Base-by-base conservation (phyloP, 441 rosid genomes). In the Sinapis alba region DNA sequence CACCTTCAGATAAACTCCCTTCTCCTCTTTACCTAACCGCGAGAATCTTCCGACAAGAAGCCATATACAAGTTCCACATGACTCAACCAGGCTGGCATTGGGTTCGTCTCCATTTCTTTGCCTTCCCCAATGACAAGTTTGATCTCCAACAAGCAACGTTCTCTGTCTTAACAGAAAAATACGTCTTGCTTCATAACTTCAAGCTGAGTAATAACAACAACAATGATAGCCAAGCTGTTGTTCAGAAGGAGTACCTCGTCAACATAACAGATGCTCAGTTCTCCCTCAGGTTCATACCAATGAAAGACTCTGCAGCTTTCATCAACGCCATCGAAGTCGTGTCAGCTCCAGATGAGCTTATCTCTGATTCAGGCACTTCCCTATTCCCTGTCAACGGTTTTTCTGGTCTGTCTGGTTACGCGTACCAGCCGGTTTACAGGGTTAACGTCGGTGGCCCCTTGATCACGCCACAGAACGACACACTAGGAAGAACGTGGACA, bases 321-420 rank as follows among this genome's bases (percentile, higher is more conserved):
- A 74, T 92, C 69, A 86, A 90, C 50, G 93, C 89, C 1, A 76
- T 90, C 18, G 98, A 92, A 85, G 80, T 93, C 5, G 87, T 93
- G 47, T 89, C 93, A 0, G 95, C 88, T 2, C 95, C 91, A 0
- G 91, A 83, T 16, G 58, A 24, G 19, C 61, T 82, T 78, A 72
- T 87, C 28, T 8, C 84, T 4, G 89, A 89, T 45, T 56, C 72
- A 30, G 98, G 81, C 7, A 77, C 82, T 13, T 43, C 74, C 3
- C 89, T 90, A 61, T 88, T 78, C 70, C 94, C 92, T 0, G 83
- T 86, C 15, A 53, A 60, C 10, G 65, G 58, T 26, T 78, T 65
- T 1, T 2, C 82, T 0, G 90, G 92, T 1, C 73, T 88, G 77
- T 56, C 67, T 28, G 61, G 59, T 1, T 86, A 45, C 41, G 82